Base-by-base conservation (phyloP, 1,284 basidiomycete species). In the Sporisorium reilianum region DNA sequence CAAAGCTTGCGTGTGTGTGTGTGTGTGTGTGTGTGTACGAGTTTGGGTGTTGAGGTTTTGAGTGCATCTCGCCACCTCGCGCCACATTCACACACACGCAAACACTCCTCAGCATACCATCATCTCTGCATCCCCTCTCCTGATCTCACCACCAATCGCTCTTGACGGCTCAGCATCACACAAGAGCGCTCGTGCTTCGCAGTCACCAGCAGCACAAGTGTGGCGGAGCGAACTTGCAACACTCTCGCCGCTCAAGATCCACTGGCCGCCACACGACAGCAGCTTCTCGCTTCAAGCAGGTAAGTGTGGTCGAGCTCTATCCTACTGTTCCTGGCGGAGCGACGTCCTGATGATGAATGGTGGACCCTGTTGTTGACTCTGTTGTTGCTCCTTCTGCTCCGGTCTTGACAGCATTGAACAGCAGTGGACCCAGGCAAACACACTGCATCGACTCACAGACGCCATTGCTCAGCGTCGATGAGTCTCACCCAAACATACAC, bases 401-500 rank as follows among this genome's bases (percentile, higher is more conserved):
- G 38, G 30, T 41, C 42, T 14, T 20, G 26, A 30, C 28, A 46
- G 32, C 54, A 30, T 30, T n/a, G 2, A 10, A 12, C n/a, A 41
- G 5, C 38, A 3, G 38, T 38, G n/a, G 38, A 41, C 9, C 2
- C 46, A 11, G 26, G 46, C 46, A 8, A 28, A 20, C 14, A n/a
- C n/a, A 4, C n/a, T 10, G 9, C 42, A 20, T 41, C 38, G 9
- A 41, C 38, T 3, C 38, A 41, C 38, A 41, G n/a, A 7, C 4
- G 5, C n/a, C 38, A 8, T 41, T 14, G 8, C 18, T 34, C 20
- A 36, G 22, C 56, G 34, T 41, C 50, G 26, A 64, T 61, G 62
- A 64, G 57, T 46, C 44, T 57, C 38, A 54, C 53, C 14, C 54
- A 64, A 5, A 56, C 67, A 32, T 22, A 42, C 61, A 53, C 57